A percentile compares a stretch with the other conserved stretches of the same genome.
phyloP scores from a whole-genome alignment of 1,139 yeast genomes.

The Pichia cactophila region DNA sequence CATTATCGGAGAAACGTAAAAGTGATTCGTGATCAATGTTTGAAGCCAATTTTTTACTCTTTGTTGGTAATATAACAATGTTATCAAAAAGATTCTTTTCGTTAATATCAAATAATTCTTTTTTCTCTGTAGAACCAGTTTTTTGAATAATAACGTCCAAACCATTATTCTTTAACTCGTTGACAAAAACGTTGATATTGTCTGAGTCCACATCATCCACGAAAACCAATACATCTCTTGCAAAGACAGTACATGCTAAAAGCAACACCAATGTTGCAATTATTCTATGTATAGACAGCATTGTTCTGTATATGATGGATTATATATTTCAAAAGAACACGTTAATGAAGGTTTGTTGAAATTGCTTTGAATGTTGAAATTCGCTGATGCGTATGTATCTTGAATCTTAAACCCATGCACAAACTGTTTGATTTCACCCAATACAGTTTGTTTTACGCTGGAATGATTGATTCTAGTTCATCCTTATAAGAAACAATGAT shows the following conservation, averaged over 20 bases:
- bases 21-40: slow-evolving; percentile 33
- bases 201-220: slow-evolving; percentile 1
- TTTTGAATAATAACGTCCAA: background rate
- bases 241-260: background rate
- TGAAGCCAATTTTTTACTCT: slow-evolving; percentile 30
- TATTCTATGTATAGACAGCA: background rate
- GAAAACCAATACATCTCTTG: slow-evolving; percentile 1
- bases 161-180: background rate
- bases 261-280: background rate
- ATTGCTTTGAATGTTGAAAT: background rate
- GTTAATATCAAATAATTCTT: slow-evolving; percentile 6
- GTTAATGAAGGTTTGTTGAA: background rate
- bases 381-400: background rate
- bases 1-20: slow-evolving; percentile 49
- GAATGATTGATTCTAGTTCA: background rate
- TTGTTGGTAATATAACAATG: slow-evolving; percentile 47
- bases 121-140: background rate
- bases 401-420: background rate
- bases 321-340: background rate
- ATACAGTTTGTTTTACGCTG: background rate
- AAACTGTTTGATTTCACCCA: background rate
- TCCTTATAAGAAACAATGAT: background rate
- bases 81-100: slow-evolving; percentile 23
- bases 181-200: background rate
- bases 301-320: background rate